Conservation (phyloP, 2,329 filamentous ascomycete species). For the Aspergillus novoparasiticus region DNA sequence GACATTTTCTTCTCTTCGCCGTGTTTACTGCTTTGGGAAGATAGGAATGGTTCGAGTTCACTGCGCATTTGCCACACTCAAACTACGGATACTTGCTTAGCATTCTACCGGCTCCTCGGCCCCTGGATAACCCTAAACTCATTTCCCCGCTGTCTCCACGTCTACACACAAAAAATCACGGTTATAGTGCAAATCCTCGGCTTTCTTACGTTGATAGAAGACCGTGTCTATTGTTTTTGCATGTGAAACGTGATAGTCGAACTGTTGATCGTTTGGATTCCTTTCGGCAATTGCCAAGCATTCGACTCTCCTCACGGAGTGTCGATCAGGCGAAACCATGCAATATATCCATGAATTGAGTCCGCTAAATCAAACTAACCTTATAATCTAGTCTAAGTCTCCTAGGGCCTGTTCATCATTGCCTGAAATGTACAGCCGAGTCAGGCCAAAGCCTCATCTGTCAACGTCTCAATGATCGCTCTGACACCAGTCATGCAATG, state of each 20-base stretch:
- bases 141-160: not conserved
- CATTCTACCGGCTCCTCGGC: not conserved
- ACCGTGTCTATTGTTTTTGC: not conserved
- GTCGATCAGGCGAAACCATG: not conserved
- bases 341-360: not conserved
- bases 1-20: not conserved
- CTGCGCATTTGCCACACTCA: not conserved
- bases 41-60: not conserved
- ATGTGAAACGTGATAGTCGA: not conserved
- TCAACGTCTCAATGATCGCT: not conserved
- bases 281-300: not conserved
- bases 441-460: not conserved
- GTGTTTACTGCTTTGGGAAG: not conserved
- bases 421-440: not conserved
- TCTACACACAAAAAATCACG: not conserved
- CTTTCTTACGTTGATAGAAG: not conserved
- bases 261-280: not conserved
- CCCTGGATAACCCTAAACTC: not conserved
- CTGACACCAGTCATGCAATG: not conserved
- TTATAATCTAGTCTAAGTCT: not conserved
- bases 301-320: not conserved
- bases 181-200: not conserved
- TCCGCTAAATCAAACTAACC: not conserved
- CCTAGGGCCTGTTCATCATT: not conserved
- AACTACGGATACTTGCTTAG: not conserved